Percentiles rank a stretch among this genome's conserved stretches.
These are phyloP conservation scores for Rhodocollybia butyracea DNA, from an alignment of 768 basidiomycete genomes.

Conservation along the genomic window DNA sequence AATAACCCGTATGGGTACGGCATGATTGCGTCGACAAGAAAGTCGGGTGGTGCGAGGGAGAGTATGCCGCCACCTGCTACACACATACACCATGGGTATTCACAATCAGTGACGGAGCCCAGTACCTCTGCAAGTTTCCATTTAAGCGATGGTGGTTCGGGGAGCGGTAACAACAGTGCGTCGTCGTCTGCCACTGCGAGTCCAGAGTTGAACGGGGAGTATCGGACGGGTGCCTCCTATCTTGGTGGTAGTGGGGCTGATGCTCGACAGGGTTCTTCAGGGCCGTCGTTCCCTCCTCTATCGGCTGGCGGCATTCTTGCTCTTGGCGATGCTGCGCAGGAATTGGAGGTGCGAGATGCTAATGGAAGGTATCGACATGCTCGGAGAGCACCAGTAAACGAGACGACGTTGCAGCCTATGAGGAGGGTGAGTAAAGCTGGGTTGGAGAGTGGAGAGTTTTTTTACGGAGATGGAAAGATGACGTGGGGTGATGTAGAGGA, in stretches of 20 bases:
- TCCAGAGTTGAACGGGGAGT: conserved; percentile 2
- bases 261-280: neutral
- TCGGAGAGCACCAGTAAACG: conserved; percentile 82
- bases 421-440: conserved; percentile 92
- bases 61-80: conserved; percentile 56
- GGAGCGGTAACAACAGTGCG: neutral
- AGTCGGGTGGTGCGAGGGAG: conserved; percentile 68
- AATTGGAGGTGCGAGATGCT: conserved; percentile 86
- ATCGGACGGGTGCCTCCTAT: neutral
- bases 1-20: conserved; percentile 29
- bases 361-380: conserved; percentile 86
- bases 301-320: conserved; percentile 25
- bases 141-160: neutral
- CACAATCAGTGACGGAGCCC: conserved; percentile 2
- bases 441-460: conserved; percentile 55
- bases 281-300: conserved; percentile 7
- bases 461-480: neutral
- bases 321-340: conserved; percentile 71
- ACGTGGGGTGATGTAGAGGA: conserved; percentile 1
- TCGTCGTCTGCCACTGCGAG: conserved; percentile 3
- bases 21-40: conserved; percentile 44
- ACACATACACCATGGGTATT: conserved; percentile 23
- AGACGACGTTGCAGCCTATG: conserved; percentile 85
- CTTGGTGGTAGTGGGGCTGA: neutral
- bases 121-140: neutral